phyloP scores from a whole-genome alignment of 202 grass and related monocot species.

The Panicum virgatum region DNA sequence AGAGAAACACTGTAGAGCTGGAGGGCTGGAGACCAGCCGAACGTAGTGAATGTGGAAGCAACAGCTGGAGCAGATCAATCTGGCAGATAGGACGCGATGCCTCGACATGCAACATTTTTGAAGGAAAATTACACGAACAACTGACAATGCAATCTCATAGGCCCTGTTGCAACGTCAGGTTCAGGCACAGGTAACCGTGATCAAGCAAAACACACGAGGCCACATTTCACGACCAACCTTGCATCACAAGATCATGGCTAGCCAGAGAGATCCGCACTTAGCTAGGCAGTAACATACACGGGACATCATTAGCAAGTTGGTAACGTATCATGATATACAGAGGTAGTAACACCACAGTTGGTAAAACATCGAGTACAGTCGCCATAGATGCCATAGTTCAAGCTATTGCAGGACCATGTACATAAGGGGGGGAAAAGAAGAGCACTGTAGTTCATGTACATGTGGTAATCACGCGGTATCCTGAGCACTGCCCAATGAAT shows the following conservation, averaged over 20 bases:
- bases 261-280: background rate
- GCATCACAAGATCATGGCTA: background rate
- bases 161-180: background rate
- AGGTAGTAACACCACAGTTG: background rate
- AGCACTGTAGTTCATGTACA: background rate
- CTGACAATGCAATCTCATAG: background rate
- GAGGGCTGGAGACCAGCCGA: no score
- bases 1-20: no score
- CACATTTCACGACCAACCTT: background rate
- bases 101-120: no score
- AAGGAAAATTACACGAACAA: background rate
- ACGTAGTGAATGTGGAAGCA: background rate
- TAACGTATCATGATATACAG: background rate
- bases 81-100: background rate
- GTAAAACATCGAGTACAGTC: background rate
- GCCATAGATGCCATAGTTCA: background rate
- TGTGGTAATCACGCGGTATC: slow-evolving; percentile 44
- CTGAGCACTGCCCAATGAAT: slow-evolving; percentile 44
- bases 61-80: background rate
- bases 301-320: background rate
- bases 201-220: no score
- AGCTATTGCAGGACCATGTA: background rate
- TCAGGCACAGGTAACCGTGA: background rate
- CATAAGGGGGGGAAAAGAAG: background rate
- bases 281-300: background rate